Evolutionary conservation across 2,329 filamentous ascomycete genomes (phyloP), one percentile per base, ranked within the genome.

Genomic region (Leptographium radiaticola): DNA sequence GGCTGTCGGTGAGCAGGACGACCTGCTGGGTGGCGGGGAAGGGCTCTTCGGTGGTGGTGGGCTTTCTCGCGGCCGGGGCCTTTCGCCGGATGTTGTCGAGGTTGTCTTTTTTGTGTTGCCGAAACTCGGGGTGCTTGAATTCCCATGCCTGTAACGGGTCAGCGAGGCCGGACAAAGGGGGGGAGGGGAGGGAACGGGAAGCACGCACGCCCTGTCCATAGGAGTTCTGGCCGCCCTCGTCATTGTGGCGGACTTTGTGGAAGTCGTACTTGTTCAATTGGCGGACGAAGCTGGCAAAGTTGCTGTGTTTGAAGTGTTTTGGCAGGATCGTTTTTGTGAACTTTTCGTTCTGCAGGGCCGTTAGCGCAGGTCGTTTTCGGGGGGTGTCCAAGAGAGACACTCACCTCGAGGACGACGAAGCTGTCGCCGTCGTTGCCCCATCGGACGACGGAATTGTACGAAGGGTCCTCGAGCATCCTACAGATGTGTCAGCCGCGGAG

Each of bases 231-330:
- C 85, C 86, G 62, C 80, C 88, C 64, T 94, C 89, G 65, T 95
- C 89, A 60, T 89, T 94, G 63, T 90, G 87, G 59, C 93, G 81
- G 59, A 97, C 90, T 75, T 98, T 98, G 75, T 98, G 93, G 62
- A 98, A 98, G 66, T 95, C 90, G 68, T 95, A 96, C 67, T 96
- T 96, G 74, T 96, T 96, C 55, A 96, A 74, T 67, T 96, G 90
- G 49, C 90, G 86, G 55, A 96, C 90, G 66, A 96, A 96, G 70
- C 89, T 95, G 36, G 90, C 90, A 72, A 96, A 96, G 68, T 96
- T 96, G 78, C 89, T 95, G 71, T 97, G 93, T 70, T 98, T 98
- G 76, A 98, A 98, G 64, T 97, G 89, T 67, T 97, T 96, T 2
- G 93, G 93, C 16, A 98, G 80, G 62, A 98, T 95, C 42, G 87